A percentile compares a stretch with the other conserved stretches of the same genome.
These are phyloP conservation scores for Gliomastix tumulicola DNA, from an alignment of 2,329 filamentous ascomycete genomes.

Conservation along the genomic window DNA sequence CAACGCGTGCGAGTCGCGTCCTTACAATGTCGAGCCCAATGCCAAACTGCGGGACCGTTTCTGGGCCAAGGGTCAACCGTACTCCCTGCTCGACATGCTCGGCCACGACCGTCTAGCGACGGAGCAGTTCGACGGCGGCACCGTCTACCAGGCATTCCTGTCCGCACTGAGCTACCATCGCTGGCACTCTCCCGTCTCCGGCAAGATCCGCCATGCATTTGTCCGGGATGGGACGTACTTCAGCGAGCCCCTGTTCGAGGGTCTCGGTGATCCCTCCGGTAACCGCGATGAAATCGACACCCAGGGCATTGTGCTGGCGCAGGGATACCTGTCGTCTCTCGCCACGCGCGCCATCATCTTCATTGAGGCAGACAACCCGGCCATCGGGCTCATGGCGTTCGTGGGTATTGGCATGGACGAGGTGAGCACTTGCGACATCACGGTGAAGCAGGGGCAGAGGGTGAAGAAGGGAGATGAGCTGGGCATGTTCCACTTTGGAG, in stretches of 20 bases:
- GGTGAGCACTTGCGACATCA: conserved; percentile 67
- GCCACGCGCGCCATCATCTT: conserved; percentile 65
- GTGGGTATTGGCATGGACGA: conserved; percentile 72
- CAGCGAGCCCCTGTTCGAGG: conserved; percentile 43
- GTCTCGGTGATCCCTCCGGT: conserved; percentile 17
- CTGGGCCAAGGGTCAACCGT: conserved; percentile 64
- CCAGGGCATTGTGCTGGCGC: conserved; percentile 39
- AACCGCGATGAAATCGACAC: conserved; percentile 24
- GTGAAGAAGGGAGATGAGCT: conserved; percentile 64
- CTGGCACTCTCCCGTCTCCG: conserved; percentile 64
- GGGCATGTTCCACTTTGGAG: conserved; percentile 79
- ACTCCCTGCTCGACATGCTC: conserved; percentile 59
- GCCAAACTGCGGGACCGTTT: conserved; percentile 53
- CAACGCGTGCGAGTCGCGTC: conserved; percentile 59
- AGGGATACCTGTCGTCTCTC: conserved; percentile 61
- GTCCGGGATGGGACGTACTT: conserved; percentile 62
- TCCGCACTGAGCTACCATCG: conserved; percentile 63
- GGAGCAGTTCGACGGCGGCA: conserved; percentile 52
- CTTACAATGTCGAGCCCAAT: conserved; percentile 42
- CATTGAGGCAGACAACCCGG: conserved; percentile 61
- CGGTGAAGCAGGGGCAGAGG: conserved; percentile 57
- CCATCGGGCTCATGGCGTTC: conserved; percentile 63
- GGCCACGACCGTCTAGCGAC: conserved; percentile 45
- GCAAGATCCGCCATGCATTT: conserved; percentile 49
- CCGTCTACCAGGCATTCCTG: conserved; percentile 65